Base-by-base conservation (phyloP, 345 rosid genomes). In the Conringia planisiliqua region DNA sequence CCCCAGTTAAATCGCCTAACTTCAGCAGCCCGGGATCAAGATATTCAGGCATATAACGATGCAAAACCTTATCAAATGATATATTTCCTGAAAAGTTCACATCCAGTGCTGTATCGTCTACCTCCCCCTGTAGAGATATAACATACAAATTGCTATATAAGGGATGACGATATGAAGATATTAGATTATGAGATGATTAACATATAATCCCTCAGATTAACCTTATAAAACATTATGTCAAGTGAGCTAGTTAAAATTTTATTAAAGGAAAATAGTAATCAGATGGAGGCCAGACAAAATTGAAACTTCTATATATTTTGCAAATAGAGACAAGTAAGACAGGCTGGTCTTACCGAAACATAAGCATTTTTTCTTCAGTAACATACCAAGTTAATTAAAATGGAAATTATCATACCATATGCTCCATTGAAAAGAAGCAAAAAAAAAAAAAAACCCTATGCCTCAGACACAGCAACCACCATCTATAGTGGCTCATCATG, bases 1-100 rank as follows among this genome's bases (percentile, higher is more conserved):
- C 98, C 83, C 98, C 98, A 52, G 87, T 83, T 78, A 94, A 78
- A 80, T 91, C 95, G 71, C 97, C 98, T 78, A 91, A 82, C 70
- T 90, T 91, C 55, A 90, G 81, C 3, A 90, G 86, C 77, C 85
- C 80, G 26, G 82, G 76, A 73, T 83, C 89, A 58, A 86, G 87
- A 82, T 91, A 74, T 68, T 79, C 89, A 3, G 96, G 96, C 40
- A 90, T 62, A 71, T 90, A 94, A 42, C 97, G 87, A 72, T 83
- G 76, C 87, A 89, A 75, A 55, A 91, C 87, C 82, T 86, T 90
- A 73, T 94, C 96, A 78, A 87, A 84, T 48, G 85, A 85, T 58
- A 91, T 52, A 75, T 83, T 94, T 74, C 96, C 97, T 38, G 97
- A 94, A 74, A 94, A 90, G 87, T 94, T 94, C 68, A 94, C 84